Conservation (phyloP, 1,139 yeast species). For the Kodamaea ohmeri region DNA sequence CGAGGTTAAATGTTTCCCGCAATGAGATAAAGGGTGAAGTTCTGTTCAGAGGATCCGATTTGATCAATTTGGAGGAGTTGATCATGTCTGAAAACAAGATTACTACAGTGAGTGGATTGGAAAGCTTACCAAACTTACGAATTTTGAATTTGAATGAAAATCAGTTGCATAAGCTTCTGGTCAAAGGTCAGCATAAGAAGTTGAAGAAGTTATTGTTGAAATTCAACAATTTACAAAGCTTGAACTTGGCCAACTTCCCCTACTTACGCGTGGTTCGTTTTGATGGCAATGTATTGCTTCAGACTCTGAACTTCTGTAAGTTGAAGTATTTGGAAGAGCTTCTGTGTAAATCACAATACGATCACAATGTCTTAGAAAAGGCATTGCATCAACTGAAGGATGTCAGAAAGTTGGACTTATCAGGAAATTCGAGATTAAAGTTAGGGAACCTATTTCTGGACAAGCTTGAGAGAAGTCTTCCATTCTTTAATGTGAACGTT, state of each 20-base stretch:
- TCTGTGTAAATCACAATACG: conserved; percentile 39
- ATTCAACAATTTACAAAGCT: conserved; percentile 32
- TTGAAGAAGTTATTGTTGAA: conserved; percentile 46
- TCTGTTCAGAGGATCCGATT: conserved; percentile 33
- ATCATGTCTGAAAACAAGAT: conserved; percentile 45
- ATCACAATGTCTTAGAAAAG: conserved; percentile 19
- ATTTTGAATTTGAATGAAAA: conserved; percentile 47
- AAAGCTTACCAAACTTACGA: conserved; percentile 33
- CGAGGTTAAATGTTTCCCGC: conserved; percentile 39
- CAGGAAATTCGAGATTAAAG: conserved; percentile 31
- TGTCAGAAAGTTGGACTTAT: conserved; percentile 33
- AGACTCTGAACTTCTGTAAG: conserved; percentile 26
- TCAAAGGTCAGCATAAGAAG: conserved; percentile 23
- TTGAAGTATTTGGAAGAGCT: conserved; percentile 41
- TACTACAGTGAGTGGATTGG: conserved; percentile 32
- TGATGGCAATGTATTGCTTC: conserved; percentile 42
- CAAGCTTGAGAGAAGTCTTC: conserved; percentile 10
- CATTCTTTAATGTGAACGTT: conserved; percentile 38
- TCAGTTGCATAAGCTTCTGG: conserved; percentile 24
- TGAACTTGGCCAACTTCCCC: conserved; percentile 37
- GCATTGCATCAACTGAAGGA: conserved; percentile 22
- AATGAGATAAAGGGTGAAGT: conserved; percentile 41
- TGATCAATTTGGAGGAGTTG: conserved; percentile 45
- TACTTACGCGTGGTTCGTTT: conserved; percentile 43
- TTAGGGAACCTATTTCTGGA: conserved; percentile 12